phyloP scores from a whole-genome alignment of 1,284 basidiomycete genomes.

The Cerioporus squamosus region DNA sequence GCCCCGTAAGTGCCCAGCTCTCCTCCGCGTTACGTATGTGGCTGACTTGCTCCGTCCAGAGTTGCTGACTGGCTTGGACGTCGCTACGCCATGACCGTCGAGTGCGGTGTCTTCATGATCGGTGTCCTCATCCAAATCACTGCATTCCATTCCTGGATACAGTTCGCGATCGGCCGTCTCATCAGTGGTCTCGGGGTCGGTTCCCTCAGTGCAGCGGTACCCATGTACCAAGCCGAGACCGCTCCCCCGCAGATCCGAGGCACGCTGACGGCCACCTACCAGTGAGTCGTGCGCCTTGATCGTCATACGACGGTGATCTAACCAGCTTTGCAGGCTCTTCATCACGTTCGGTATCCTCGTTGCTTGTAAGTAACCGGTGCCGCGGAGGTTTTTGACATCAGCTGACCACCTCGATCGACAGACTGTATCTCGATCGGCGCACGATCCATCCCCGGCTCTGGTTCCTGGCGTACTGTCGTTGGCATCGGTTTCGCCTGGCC shows the following conservation, averaged over 20 bases:
- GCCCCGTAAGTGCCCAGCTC: slow-evolving; percentile 50
- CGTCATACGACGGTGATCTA: not conserved
- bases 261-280: slow-evolving; percentile 53
- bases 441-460: slow-evolving; percentile 48
- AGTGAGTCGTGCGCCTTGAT: slow-evolving; percentile 17
- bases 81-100: slow-evolving; percentile 70
- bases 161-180: slow-evolving; percentile 73
- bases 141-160: slow-evolving; percentile 55
- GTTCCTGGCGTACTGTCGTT: slow-evolving; percentile 72
- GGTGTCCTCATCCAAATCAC: slow-evolving; percentile 73
- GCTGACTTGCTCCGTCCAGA: slow-evolving; percentile 30
- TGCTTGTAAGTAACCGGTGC: slow-evolving; percentile 52
- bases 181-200: slow-evolving; percentile 74
- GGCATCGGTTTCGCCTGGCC: slow-evolving; percentile 77
- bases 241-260: slow-evolving; percentile 81
- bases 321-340: slow-evolving; percentile 54
- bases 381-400: not conserved
- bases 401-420: slow-evolving; percentile 26
- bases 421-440: slow-evolving; percentile 67
- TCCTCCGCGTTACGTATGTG: not conserved
- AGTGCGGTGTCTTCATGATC: slow-evolving; percentile 68
- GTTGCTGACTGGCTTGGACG: slow-evolving; percentile 73
- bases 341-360: slow-evolving; percentile 81
- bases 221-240: slow-evolving; percentile 79
- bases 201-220: slow-evolving; percentile 76